Conservation (phyloP, 2,329 filamentous ascomycete species). For the Capronia coronata region DNA sequence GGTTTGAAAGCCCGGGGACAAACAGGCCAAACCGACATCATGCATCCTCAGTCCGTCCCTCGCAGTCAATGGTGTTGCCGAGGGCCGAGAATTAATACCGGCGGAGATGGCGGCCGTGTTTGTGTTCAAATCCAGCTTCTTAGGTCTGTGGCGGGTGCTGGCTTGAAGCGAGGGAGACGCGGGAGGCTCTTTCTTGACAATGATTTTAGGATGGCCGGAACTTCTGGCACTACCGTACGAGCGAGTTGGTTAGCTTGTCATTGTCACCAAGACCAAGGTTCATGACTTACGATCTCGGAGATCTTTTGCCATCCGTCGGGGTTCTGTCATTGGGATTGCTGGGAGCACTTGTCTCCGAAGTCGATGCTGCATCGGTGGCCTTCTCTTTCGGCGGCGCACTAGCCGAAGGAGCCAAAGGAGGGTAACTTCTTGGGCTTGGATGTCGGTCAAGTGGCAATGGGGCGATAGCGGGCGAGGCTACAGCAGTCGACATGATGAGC, state of each 20-base stretch:
- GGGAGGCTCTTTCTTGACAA: conserved; percentile 91
- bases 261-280: conserved; percentile 21
- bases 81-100: conserved; percentile 48
- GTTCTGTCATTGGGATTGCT: conserved; percentile 23
- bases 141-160: conserved; percentile 65
- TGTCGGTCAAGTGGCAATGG: conserved; percentile 42
- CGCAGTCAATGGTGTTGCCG: conserved; percentile 62
- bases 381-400: conserved; percentile 28
- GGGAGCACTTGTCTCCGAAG: conserved; percentile 6
- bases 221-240: conserved; percentile 36
- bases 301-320: conserved; percentile 47
- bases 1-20: conserved; percentile 92
- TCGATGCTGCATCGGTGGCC: conserved; percentile 14
- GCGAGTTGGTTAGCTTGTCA: conserved; percentile 26
- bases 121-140: conserved; percentile 68
- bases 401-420: conserved; percentile 36
- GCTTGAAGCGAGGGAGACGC: conserved; percentile 69
- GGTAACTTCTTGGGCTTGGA: conserved; percentile 41
- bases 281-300: conserved; percentile 47
- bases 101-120: conserved; percentile 39
- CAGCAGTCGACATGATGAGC: conserved; percentile 43
- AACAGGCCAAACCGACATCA: conserved; percentile 85
- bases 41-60: conserved; percentile 75
- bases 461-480: conserved; percentile 41
- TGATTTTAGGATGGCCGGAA: conserved; percentile 64